Evolutionary conservation across 805 yeast genomes (phyloP).

Genomic region (Wickerhamiella occidentalis): DNA sequence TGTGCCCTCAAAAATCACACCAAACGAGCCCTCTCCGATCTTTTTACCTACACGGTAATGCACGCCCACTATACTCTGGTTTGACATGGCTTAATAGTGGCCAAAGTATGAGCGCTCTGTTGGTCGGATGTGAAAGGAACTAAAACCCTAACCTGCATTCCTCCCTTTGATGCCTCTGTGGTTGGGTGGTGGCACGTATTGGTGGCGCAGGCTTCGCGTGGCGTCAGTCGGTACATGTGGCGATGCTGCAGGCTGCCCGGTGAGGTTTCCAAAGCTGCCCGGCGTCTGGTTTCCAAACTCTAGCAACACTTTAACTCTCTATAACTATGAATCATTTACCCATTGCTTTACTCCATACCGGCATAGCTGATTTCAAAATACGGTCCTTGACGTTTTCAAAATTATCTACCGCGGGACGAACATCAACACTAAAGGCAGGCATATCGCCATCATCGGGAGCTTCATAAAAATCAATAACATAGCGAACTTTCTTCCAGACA

Average conservation of each 20-base stretch:
- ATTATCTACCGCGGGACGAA: constrained; percentile 85
- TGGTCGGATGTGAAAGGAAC: constrained; percentile 1
- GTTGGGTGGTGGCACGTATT: background rate
- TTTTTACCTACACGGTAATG: constrained; percentile 95
- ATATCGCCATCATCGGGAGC: constrained; percentile 76
- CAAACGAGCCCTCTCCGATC: constrained; percentile 97
- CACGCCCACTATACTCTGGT: constrained; percentile 57
- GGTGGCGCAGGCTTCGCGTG: background rate
- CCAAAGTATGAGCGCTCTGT: constrained; percentile 1
- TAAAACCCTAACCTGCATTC: constrained; percentile 2
- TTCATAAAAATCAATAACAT: constrained; percentile 91
- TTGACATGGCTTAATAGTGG: constrained; percentile 7
- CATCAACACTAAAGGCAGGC: constrained; percentile 88
- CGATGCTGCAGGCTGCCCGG: too few species aligned
- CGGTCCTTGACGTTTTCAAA: constrained; percentile 55
- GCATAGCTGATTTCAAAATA: constrained; percentile 51
- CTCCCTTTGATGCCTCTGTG: constrained; percentile 1
- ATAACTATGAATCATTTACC: constrained; percentile 28
- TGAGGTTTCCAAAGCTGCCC: too few species aligned
- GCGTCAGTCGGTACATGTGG: background rate
- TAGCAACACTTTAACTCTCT: too few species aligned
- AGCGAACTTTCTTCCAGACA: constrained; percentile 61
- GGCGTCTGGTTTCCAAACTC: too few species aligned
- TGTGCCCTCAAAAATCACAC: constrained; percentile 91
- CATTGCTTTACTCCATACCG: constrained; percentile 59